Evolutionary conservation across 106 monocot species (phyloP), one percentile per base, ranked within the genome.

Genomic region (Platanthera zijinensis): DNA sequence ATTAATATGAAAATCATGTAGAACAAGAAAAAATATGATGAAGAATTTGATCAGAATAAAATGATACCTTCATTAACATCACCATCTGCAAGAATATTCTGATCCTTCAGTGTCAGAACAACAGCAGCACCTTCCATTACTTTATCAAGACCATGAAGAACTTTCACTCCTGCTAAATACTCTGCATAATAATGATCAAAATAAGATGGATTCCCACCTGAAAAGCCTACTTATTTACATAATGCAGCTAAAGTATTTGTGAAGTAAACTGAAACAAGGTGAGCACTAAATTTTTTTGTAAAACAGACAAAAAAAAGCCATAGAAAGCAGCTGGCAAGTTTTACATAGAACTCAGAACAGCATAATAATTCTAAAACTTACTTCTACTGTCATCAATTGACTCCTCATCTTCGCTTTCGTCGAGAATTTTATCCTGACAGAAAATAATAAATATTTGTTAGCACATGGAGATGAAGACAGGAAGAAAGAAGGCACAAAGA

Each of bases 71-170:
- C 91, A 83, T 99, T 99, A 39, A 99, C 56, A 74, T 94, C 89
- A 79, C 89, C 97, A 85, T 82, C 85, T 19, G 83, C 91, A 76
- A 99, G 86, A 82, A 99, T 92, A 70, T 77, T 83, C 76, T 97
- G 93, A 81, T 99, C 97, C 82, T 94, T 99, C 17, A 99, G 91
- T 21, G 94, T 94, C 82, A 99, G 77, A 77, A 94, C 94, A 84
- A 99, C 94, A 62, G 94, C 88, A 73, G 94, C 93, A 80, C 96
- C 97, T 80, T 99, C 94, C 50, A 94, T 81, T 25, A 92, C 94
- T 83, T 99, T 99, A 74, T 99, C 94, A 78, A 99, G 91, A 5
- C 97, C 97, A 84, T 99, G 94, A 76, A 94, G 86, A 83, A 99
- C 81, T 80, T 92, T 99, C 25, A 92, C 89, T 54, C 97, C 97